These are phyloP conservation scores for Cercospora sp. DNA, from an alignment of 2,329 filamentous ascomycete species.

Conservation along the genomic window DNA sequence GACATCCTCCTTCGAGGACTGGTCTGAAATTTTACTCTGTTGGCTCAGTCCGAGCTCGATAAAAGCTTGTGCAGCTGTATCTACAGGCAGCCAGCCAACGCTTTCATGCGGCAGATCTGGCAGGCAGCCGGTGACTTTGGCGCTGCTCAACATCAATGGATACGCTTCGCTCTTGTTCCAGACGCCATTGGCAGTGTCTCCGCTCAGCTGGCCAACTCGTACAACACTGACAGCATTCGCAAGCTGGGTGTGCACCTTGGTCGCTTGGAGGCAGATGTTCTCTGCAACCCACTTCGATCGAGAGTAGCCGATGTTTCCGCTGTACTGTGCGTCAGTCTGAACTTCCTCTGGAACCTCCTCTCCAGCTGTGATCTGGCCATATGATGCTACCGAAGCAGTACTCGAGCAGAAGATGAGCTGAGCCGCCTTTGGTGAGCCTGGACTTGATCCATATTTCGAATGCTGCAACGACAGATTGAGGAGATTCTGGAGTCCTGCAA, in stretches of 20 bases:
- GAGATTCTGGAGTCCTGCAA: slow-evolving; percentile 53
- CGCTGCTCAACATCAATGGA: slow-evolving; percentile 51
- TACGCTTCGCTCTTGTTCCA: slow-evolving; percentile 55
- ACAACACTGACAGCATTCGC: slow-evolving; percentile 46
- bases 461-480: slow-evolving; percentile 47
- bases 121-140: slow-evolving; percentile 42
- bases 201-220: slow-evolving; percentile 52
- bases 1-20: slow-evolving; percentile 46
- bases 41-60: slow-evolving; percentile 38
- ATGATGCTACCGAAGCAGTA: slow-evolving; percentile 45
- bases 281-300: slow-evolving; percentile 62
- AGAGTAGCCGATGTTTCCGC: slow-evolving; percentile 56
- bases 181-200: slow-evolving; percentile 45
- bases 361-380: slow-evolving; percentile 35
- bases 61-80: slow-evolving; percentile 47
- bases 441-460: slow-evolving; percentile 17
- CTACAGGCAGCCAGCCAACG: slow-evolving; percentile 51
- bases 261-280: slow-evolving; percentile 50
- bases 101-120: slow-evolving; percentile 43
- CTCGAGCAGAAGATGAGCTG: slow-evolving; percentile 54
- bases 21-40: slow-evolving; percentile 23
- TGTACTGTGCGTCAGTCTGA: slow-evolving; percentile 44
- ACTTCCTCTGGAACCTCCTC: slow-evolving; percentile 46
- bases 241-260: slow-evolving; percentile 31
- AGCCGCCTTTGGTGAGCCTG: slow-evolving; percentile 22